phyloP scores from a whole-genome alignment of 2,329 filamentous ascomycete genomes.

The Thielaviopsis euricoi region DNA sequence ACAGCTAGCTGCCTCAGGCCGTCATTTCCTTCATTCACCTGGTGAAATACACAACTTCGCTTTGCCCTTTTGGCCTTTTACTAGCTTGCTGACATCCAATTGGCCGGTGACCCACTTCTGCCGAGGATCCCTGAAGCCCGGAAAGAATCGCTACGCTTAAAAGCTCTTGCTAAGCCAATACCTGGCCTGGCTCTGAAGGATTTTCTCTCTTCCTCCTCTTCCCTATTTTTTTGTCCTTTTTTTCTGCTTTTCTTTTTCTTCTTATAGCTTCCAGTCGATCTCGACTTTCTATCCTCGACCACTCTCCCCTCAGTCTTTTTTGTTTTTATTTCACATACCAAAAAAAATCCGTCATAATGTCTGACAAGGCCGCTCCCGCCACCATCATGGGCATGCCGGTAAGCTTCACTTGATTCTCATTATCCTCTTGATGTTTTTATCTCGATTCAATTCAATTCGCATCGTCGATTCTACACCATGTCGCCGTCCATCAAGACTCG shows the following conservation, averaged over 20 bases:
- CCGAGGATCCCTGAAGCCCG: conserved; percentile 9
- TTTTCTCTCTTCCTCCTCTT: conserved; percentile 6
- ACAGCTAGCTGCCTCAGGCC: background rate
- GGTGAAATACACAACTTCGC: background rate
- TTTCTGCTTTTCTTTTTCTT: conserved; percentile 3
- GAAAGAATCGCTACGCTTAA: conserved; percentile 9
- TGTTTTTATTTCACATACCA: conserved; percentile 1
- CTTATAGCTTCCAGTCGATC: conserved; percentile 10
- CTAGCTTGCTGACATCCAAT: conserved; percentile 4
- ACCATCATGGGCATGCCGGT: conserved; percentile 13
- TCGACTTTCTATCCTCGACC: conserved; percentile 12
- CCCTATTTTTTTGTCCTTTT: conserved; percentile 5
- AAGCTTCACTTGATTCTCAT: conserved; percentile 3
- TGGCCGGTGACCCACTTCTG: conserved; percentile 9
- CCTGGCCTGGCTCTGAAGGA: background rate
- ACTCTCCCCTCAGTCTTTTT: conserved; percentile 12
- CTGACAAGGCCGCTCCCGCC: conserved; percentile 10
- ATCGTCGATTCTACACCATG: background rate
- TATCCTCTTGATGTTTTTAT: background rate
- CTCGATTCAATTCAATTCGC: background rate
- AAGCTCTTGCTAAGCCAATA: conserved; percentile 5
- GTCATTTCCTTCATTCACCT: background rate
- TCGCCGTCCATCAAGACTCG: background rate
- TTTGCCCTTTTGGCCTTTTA: background rate
- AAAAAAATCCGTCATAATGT: conserved; percentile 11